phyloP scores from a whole-genome alignment of 2,329 filamentous ascomycete species.

The Fusarium torulosum region DNA sequence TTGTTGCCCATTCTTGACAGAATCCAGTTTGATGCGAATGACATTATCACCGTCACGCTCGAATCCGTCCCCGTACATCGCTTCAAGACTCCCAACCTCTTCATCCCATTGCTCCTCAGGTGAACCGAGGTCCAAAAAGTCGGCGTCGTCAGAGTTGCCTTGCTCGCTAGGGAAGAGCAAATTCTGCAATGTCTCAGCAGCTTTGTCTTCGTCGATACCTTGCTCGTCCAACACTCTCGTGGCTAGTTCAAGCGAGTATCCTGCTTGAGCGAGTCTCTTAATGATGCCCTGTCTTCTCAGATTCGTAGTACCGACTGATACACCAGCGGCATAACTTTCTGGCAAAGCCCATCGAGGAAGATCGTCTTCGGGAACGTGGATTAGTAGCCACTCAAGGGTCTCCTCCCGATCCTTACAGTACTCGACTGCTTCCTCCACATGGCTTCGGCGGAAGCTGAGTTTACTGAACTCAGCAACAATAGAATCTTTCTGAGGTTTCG shows the following conservation, averaged over 20 bases:
- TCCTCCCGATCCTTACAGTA: slow-evolving; percentile 94
- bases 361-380: slow-evolving; percentile 97
- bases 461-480: slow-evolving; percentile 79
- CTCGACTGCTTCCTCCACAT: slow-evolving; percentile 87
- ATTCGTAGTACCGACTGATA: slow-evolving; percentile 86
- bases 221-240: slow-evolving; percentile 79
- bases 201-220: slow-evolving; percentile 77
- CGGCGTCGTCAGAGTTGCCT: slow-evolving; percentile 45
- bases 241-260: slow-evolving; percentile 88
- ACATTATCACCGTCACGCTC: slow-evolving; percentile 69
- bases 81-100: slow-evolving; percentile 84
- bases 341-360: slow-evolving; percentile 93
- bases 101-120: slow-evolving; percentile 82
- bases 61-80: slow-evolving; percentile 85
- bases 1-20: slow-evolving; percentile 64
- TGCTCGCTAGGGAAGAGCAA: slow-evolving; percentile 49
- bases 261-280: slow-evolving; percentile 82
- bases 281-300: slow-evolving; percentile 84
- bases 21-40: slow-evolving; percentile 77
- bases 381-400: slow-evolving; percentile 93
- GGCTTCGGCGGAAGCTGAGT: slow-evolving; percentile 90
- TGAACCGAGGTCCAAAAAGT: slow-evolving; percentile 62
- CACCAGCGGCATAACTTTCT: slow-evolving; percentile 89
- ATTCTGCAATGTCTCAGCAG: slow-evolving; percentile 83
- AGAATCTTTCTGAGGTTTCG: slow-evolving; percentile 64